Conservation (phyloP, 2,329 filamentous ascomycete genomes). For the Alternaria dauci region DNA sequence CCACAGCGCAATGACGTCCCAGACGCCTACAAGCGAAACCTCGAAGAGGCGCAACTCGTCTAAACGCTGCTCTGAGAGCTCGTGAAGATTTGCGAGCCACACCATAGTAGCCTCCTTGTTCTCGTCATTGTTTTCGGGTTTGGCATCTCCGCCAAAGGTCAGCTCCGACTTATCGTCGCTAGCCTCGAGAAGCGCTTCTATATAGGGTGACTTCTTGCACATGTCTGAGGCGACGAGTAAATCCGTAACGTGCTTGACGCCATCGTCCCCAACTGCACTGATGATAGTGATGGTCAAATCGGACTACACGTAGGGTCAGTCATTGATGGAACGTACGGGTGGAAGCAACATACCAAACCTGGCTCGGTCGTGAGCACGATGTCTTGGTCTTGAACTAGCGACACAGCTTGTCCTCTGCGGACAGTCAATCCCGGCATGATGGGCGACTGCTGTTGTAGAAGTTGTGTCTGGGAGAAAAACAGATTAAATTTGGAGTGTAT, state of each 20-base stretch:
- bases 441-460: background rate
- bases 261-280: slow-evolving; percentile 10
- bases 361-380: slow-evolving; percentile 13
- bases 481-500: background rate
- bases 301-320: background rate
- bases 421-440: slow-evolving; percentile 8
- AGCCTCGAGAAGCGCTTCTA: slow-evolving; percentile 9
- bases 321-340: background rate
- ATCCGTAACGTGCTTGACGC: slow-evolving; percentile 21
- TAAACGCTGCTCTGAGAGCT: slow-evolving; percentile 17
- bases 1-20: slow-evolving; percentile 21
- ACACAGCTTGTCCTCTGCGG: slow-evolving; percentile 7
- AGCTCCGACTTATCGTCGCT: slow-evolving; percentile 18
- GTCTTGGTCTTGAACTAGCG: slow-evolving; percentile 18
- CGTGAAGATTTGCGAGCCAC: slow-evolving; percentile 23
- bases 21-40: slow-evolving; percentile 21
- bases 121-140: slow-evolving; percentile 13
- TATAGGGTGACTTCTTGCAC: slow-evolving; percentile 17
- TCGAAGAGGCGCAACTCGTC: slow-evolving; percentile 18
- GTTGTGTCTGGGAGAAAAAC: background rate
- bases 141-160: slow-evolving; percentile 17
- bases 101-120: slow-evolving; percentile 19
- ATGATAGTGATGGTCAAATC: slow-evolving; percentile 23
- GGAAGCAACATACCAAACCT: background rate
- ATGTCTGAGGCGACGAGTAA: slow-evolving; percentile 10